Evolutionary conservation across 2,329 filamentous ascomycete genomes (phyloP), one percentile per base, ranked within the genome.

Genomic region (Rhynchosporium agropyri): DNA sequence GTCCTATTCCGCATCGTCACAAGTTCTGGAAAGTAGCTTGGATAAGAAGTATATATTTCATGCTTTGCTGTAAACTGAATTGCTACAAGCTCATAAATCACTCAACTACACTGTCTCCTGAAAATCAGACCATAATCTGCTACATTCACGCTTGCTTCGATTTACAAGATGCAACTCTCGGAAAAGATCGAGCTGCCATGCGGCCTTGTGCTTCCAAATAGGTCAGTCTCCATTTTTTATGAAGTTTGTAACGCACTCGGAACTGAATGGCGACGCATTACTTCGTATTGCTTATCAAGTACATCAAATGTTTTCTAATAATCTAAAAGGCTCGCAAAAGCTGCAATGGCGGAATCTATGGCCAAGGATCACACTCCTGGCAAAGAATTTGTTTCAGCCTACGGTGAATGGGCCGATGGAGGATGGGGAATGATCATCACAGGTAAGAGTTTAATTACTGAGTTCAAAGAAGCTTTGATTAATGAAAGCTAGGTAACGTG

Each of bases 201-300:
- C 70, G 84, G 84, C 1, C 76, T 87, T 31, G 78, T 76, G 0
- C 71, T 87, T 2, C 81, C 81, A 2, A 87, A 87, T 55, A 80
- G 80, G 64, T 70, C 69, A 69, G 62, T 10, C 40, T 15, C 12
- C 42, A 15, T 46, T 15, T 55, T 36, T 28, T 33, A 36, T 15
- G 31, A 28, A 20, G 3, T 10, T 46, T 33, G 4, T 42, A 20
- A 40, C 33, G 33, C 26, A 29, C 7, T 28, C 20, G 15, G 7
- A 5, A 26, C 26, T 1, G 36, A 20, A 20, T 20, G 20, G 20
- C 20, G 20, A 20, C 33, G 31, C 31, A 9, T 6, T 15, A 29
- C 7, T 28, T 42, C 9, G 3, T 36, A 28, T 38, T 9, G 51
- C 40, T 29, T 15, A 20, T 42, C 51, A 20, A 13, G 2, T 38